Percentiles rank a stretch among this genome's conserved stretches.
phyloP scores from a whole-genome alignment of 2,329 filamentous ascomycete genomes.

The Aspergillus pseudotamarii region DNA sequence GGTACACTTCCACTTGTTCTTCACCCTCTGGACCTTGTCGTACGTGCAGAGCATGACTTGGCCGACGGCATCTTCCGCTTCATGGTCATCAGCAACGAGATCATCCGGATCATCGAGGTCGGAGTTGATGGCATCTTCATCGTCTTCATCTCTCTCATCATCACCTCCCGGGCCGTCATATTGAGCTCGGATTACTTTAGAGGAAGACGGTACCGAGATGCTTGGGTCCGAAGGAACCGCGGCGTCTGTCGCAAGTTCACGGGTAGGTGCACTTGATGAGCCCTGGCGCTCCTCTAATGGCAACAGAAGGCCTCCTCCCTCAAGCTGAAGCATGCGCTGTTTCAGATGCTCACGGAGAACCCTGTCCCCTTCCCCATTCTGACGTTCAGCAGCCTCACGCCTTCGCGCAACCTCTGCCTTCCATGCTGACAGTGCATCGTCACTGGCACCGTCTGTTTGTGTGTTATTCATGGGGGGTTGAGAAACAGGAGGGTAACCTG shows the following conservation, averaged over 20 bases:
- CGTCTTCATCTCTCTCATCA: conserved; percentile 62
- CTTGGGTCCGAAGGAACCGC: conserved; percentile 10
- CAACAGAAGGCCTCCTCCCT: conserved; percentile 50
- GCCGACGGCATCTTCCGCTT: conserved; percentile 79
- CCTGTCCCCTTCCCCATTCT: conserved; percentile 41
- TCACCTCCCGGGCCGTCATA: conserved; percentile 60
- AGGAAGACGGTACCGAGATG: not conserved
- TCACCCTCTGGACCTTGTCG: conserved; percentile 97
- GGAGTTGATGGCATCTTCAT: conserved; percentile 97
- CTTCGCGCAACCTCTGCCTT: conserved; percentile 49
- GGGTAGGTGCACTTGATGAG: conserved; percentile 41
- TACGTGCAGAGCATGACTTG: conserved; percentile 99
- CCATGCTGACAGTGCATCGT: conserved; percentile 61
- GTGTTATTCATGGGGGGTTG: conserved; percentile 51
- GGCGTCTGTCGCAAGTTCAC: conserved; percentile 28
- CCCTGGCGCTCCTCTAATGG: conserved; percentile 44
- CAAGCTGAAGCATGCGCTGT: conserved; percentile 44
- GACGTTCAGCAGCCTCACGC: conserved; percentile 40
- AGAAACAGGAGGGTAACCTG: conserved; percentile 38
- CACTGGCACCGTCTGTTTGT: conserved; percentile 76
- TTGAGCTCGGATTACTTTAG: conserved; percentile 44
- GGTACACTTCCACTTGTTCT: conserved; percentile 99
- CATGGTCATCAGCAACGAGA: conserved; percentile 77
- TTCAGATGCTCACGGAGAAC: conserved; percentile 47
- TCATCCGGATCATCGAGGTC: conserved; percentile 96